Conservation (phyloP, 805 yeast genomes). For the Schwanniomyces occidentalis region DNA sequence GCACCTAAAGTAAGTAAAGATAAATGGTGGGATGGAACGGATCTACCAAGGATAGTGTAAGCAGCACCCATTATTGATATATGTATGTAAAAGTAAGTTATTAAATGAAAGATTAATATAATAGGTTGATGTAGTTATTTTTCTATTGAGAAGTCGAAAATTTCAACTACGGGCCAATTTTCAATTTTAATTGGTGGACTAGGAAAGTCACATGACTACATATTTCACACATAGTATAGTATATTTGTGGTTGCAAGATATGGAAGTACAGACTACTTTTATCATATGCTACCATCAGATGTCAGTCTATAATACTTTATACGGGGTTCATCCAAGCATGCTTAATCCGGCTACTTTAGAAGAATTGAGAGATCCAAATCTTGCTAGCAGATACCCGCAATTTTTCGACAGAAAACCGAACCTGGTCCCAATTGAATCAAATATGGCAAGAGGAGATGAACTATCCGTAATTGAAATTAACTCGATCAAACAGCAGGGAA, state of each 20-base stretch:
- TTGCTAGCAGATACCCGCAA: slow-evolving; percentile 11
- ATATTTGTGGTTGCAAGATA: slow-evolving; percentile 1
- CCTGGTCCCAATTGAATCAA: slow-evolving; percentile 5
- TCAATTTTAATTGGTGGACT: too few relatives aligned
- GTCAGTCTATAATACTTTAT: neutral
- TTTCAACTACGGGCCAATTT: too few relatives aligned
- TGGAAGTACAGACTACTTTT: too few relatives aligned
- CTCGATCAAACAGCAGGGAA: neutral
- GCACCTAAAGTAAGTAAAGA: slow-evolving; percentile 80
- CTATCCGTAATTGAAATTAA: neutral
- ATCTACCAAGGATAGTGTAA: slow-evolving; percentile 80
- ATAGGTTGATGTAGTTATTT: too few relatives aligned
- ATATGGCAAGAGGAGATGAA: neutral
- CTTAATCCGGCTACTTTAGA: slow-evolving; percentile 11
- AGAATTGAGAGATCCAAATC: slow-evolving; percentile 12
- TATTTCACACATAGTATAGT: too few relatives aligned
- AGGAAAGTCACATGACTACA: too few relatives aligned
- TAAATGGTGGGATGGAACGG: slow-evolving; percentile 79
- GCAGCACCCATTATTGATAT: slow-evolving; percentile 68
- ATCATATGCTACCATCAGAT: neutral
- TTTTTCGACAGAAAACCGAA: slow-evolving; percentile 7
- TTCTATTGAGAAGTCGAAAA: too few relatives aligned
- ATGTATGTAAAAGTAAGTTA: too few relatives aligned
- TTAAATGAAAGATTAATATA: too few relatives aligned
- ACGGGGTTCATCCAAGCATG: slow-evolving; percentile 1